A percentile compares a stretch with the other conserved stretches of the same genome.
Evolutionary conservation across 345 rosid genomes (phyloP).

Genomic region (Pistacia vera): DNA sequence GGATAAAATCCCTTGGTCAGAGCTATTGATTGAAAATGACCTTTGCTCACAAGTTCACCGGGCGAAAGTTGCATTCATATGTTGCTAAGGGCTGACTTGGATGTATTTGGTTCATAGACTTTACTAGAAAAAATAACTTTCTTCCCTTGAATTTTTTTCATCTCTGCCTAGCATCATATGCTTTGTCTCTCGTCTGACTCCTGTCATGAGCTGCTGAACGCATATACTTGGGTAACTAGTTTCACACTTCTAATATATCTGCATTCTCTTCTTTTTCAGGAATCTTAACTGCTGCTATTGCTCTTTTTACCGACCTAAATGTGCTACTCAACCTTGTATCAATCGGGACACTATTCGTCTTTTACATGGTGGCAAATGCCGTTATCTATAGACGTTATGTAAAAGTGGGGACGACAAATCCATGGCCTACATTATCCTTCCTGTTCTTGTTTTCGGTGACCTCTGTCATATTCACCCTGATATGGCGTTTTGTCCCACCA

Average conservation of each 20-base stretch:
- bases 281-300: conserved; percentile 74
- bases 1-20: background rate
- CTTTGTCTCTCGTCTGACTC: background rate
- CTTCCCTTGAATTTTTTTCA: background rate
- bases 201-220: background rate
- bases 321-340: conserved; percentile 83
- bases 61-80: background rate
- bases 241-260: background rate
- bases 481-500: conserved; percentile 63
- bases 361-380: conserved; percentile 96
- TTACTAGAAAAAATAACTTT: background rate
- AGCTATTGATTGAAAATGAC: conserved; percentile 28
- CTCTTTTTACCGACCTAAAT: conserved; percentile 74
- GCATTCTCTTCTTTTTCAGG: conserved; percentile 45
- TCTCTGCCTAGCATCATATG: too few relatives aligned
- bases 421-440: conserved; percentile 79
- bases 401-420: conserved; percentile 56
- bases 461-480: conserved; percentile 61
- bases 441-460: conserved; percentile 60
- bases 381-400: conserved; percentile 81
- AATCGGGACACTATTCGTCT: conserved; percentile 90
- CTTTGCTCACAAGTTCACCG: conserved; percentile 10
- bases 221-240: background rate
- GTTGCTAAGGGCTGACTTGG: conserved; percentile 19
- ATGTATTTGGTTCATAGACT: conserved; percentile 11